phyloP scores from a whole-genome alignment of 2,329 filamentous ascomycete genomes.

The Pseudogymnoascus sp. region DNA sequence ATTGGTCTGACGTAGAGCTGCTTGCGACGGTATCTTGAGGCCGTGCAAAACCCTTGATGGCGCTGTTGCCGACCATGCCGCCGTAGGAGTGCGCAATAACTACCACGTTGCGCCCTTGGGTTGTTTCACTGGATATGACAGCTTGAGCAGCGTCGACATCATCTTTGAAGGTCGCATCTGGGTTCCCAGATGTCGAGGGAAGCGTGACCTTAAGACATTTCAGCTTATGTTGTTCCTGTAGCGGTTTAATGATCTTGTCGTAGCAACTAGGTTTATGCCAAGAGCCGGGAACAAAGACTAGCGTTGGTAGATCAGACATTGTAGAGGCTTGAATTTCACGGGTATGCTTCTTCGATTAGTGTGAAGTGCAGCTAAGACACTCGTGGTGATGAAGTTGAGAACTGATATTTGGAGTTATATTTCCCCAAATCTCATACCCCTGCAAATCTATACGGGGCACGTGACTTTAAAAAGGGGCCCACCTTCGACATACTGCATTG shows the following conservation, averaged over 20 bases:
- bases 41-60: conserved; percentile 32
- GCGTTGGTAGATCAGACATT: conserved; percentile 24
- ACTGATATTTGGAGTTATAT: background rate
- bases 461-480: background rate
- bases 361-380: background rate
- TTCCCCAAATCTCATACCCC: background rate
- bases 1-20: conserved; percentile 11
- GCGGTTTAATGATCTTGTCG: conserved; percentile 27
- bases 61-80: conserved; percentile 31
- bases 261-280: conserved; percentile 33
- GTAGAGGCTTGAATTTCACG: background rate
- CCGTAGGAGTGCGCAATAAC: conserved; percentile 39
- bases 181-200: conserved; percentile 29
- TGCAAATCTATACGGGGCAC: background rate
- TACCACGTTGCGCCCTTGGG: conserved; percentile 32
- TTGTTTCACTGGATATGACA: conserved; percentile 27
- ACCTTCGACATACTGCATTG: background rate
- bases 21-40: conserved; percentile 15
- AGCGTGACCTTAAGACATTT: conserved; percentile 28
- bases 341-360: background rate
- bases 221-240: conserved; percentile 27
- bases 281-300: conserved; percentile 33
- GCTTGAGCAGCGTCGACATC: conserved; percentile 31
- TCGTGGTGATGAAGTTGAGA: background rate
- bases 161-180: conserved; percentile 30